Evolutionary conservation across 2,329 filamentous ascomycete genomes (phyloP).

Genomic region (Diaporthe humulicola): DNA sequence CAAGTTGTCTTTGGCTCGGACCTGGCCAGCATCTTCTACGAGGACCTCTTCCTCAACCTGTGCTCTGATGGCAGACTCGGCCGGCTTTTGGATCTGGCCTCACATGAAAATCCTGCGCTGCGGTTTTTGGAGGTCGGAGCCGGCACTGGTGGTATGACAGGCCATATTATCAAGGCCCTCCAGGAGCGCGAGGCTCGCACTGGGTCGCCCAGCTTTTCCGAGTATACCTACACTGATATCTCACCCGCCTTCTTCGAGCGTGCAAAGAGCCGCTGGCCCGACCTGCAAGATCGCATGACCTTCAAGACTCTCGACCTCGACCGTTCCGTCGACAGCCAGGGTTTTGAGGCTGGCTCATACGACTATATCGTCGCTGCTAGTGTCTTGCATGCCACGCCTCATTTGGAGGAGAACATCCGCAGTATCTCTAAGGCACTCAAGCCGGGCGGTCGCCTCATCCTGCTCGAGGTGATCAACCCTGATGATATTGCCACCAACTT

Average conservation of each 20-base stretch:
- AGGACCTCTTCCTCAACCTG: constrained; percentile 45
- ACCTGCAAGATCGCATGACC: constrained; percentile 30
- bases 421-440: constrained; percentile 40
- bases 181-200: constrained; percentile 19
- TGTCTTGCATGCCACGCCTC: constrained; percentile 32
- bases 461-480: constrained; percentile 35
- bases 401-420: constrained; percentile 42
- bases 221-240: constrained; percentile 35
- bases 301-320: constrained; percentile 35
- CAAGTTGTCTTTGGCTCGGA: constrained; percentile 53
- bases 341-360: constrained; percentile 48
- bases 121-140: constrained; percentile 34
- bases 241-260: constrained; percentile 36
- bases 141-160: constrained; percentile 29
- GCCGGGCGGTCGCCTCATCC: constrained; percentile 19
- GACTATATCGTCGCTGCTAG: constrained; percentile 45
- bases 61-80: constrained; percentile 43
- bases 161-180: constrained; percentile 18
- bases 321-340: constrained; percentile 43
- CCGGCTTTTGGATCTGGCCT: constrained; percentile 43
- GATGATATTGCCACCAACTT: constrained; percentile 34
- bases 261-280: constrained; percentile 26
- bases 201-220: constrained; percentile 12
- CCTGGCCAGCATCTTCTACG: constrained; percentile 52
- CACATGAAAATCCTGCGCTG: constrained; percentile 39